Base-by-base conservation (phyloP, 2,329 filamentous ascomycete species). In the Stachybotrys echinatus region DNA sequence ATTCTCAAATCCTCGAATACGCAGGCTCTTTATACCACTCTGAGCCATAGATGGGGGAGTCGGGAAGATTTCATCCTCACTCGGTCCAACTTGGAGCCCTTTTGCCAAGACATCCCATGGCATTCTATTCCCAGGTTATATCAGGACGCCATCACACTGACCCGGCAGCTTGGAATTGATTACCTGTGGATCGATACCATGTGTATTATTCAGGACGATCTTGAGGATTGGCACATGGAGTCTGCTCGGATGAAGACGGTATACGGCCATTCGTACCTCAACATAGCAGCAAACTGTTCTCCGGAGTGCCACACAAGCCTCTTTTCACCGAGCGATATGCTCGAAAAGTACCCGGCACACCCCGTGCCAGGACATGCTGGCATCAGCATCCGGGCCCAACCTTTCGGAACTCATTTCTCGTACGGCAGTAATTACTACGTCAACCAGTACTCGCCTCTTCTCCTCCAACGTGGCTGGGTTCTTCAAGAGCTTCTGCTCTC, bases 111-210 rank as follows among this genome's bases (percentile, higher is more conserved):
- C 22, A 46, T 46, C 17, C 23, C 44, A 3, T 46, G 23, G 44
- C 6, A 34, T 34, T 20, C 23, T 10, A 34, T 46, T 10, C 44
- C 44, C 18, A 23, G 23, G 8, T 12, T 37, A 7, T 46, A 46
- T 37, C 44, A 37, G 23, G 52, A 54, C 47, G 50, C 50, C 5
- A 52, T 54, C 23, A 19, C 4, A 40, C 45, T 54, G 10, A 42
- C 46, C 17, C 45, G 43, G 12, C 31, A 42, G 7, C 45, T 54
- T 8, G 50, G 52, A 12, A 38, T 52, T 19, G 21, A 45, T 18
- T 54, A 52, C 42, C 39, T 54, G 12, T 54, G 52, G 52, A 45
- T 54, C 22, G 52, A 54, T 19, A 50, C 52, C 2, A 14, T 54
- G 38, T 54, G 52, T 14, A 54, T 54, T 12, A 40, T 54, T 10